Evolutionary conservation across 345 rosid genomes (phyloP).

Genomic region (Eucalyptus sideroxylon): DNA sequence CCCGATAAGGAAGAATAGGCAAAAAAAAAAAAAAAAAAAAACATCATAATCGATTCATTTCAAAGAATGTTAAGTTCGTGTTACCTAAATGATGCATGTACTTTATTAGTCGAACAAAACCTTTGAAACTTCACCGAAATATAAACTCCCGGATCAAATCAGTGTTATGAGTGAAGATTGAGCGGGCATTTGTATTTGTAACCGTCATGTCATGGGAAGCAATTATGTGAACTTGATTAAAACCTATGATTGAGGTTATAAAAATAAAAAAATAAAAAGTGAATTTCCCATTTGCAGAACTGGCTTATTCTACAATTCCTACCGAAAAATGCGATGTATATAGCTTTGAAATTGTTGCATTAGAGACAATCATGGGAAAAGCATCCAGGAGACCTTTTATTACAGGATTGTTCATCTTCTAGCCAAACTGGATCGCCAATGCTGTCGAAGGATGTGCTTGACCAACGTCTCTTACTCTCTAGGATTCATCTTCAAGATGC

Average conservation of each 20-base stretch:
- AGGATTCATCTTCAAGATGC: background rate
- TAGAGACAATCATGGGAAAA: background rate
- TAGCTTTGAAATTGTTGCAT: background rate
- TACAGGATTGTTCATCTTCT: background rate
- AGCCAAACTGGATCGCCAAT: background rate
- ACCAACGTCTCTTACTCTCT: background rate
- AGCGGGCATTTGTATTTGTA: background rate
- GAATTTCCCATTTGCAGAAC: rapidly evolving
- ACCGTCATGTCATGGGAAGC: background rate
- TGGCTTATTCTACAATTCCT: background rate
- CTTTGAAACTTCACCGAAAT: background rate
- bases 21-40: too few relatives aligned
- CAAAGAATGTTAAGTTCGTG: background rate
- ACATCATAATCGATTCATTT: background rate
- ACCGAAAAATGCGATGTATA: background rate
- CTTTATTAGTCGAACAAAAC: background rate
- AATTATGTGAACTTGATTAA: background rate
- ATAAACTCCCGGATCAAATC: too few relatives aligned
- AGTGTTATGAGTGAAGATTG: background rate
- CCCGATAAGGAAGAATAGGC: background rate
- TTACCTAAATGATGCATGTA: background rate
- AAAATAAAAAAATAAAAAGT: too few relatives aligned
- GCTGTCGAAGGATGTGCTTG: background rate
- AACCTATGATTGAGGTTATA: background rate
- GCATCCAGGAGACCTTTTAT: background rate